These are phyloP conservation scores for Desmodesmus armatus DNA, from an alignment of 139 green algal species.

Conservation along the genomic window DNA sequence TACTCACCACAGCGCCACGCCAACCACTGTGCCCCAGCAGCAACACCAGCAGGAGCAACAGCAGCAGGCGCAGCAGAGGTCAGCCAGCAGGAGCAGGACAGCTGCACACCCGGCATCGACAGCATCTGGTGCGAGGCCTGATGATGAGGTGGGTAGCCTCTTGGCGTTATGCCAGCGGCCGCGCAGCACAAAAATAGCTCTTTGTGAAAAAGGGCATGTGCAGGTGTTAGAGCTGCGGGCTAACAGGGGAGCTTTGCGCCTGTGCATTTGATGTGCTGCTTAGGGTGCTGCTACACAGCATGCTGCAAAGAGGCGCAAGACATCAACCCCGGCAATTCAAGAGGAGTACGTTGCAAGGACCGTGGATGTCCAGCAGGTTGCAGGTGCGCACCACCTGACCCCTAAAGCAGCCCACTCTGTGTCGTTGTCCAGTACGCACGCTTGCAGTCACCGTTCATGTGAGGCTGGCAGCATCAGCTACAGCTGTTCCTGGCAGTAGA, in stretches of 20 bases:
- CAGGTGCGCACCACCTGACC: too few relatives aligned
- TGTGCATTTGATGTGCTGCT: too few relatives aligned
- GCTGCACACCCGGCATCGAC: background rate
- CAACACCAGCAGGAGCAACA: constrained; percentile 16
- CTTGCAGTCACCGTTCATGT: background rate
- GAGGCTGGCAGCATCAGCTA: background rate
- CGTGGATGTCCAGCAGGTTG: constrained; percentile 10
- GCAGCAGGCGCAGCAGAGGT: constrained; percentile 3
- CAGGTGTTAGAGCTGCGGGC: background rate
- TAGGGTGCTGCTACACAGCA: background rate
- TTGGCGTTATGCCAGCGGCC: background rate
- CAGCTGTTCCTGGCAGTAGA: too few relatives aligned
- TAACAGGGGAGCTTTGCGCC: too few relatives aligned
- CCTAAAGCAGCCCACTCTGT: too few relatives aligned
- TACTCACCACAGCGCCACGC: background rate
- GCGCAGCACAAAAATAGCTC: too few relatives aligned
- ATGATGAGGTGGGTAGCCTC: background rate
- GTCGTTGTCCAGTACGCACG: background rate
- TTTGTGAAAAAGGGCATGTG: background rate
- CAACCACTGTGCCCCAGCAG: background rate
- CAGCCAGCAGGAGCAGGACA: constrained; percentile 5
- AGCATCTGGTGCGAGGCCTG: background rate
- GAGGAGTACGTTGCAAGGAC: constrained; percentile 18
- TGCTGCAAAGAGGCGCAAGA: constrained; percentile 16
- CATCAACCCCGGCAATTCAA: background rate